Conservation (phyloP, 805 yeast genomes). For the Lachancea quebecensis region DNA sequence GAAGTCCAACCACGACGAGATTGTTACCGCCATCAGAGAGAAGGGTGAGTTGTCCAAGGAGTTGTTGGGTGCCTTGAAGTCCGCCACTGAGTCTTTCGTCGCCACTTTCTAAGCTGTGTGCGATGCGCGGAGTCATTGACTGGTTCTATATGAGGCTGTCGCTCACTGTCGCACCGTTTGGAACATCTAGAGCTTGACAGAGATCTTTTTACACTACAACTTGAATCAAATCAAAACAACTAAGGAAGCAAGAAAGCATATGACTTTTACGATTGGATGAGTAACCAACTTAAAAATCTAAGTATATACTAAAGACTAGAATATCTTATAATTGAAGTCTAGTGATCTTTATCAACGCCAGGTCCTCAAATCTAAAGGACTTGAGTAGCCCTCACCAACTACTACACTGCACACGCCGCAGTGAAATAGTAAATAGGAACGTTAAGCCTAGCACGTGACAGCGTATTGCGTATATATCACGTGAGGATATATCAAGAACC, state of each 20-base stretch:
- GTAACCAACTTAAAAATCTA: slow-evolving; percentile 11
- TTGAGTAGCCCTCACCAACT: no score
- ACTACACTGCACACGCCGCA: no score
- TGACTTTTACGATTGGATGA: slow-evolving; percentile 16
- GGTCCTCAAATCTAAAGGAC: no score
- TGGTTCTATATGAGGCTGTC: neutral
- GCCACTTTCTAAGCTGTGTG: slow-evolving; percentile 61
- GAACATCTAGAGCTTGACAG: no score
- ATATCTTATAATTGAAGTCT: neutral
- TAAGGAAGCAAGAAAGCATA: slow-evolving; percentile 9
- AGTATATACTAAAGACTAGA: slow-evolving; percentile 5
- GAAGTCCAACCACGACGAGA: slow-evolving; percentile 80
- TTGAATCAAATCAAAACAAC: slow-evolving; percentile 1
- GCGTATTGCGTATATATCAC: no score
- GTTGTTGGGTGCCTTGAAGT: slow-evolving; percentile 75
- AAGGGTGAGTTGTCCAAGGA: slow-evolving; percentile 90
- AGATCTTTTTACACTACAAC: neutral
- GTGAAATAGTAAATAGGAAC: no score
- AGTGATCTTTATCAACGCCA: neutral
- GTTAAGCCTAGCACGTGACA: no score
- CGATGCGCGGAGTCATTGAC: slow-evolving; percentile 4
- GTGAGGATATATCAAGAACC: no score
- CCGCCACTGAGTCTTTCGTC: slow-evolving; percentile 87
- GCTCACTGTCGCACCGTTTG: no score
- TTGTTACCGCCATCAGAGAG: slow-evolving; percentile 76